A percentile compares a stretch with the other conserved stretches of the same genome.
Conservation (phyloP, 2,329 filamentous ascomycete species). For the Myriangium duriaei region DNA sequence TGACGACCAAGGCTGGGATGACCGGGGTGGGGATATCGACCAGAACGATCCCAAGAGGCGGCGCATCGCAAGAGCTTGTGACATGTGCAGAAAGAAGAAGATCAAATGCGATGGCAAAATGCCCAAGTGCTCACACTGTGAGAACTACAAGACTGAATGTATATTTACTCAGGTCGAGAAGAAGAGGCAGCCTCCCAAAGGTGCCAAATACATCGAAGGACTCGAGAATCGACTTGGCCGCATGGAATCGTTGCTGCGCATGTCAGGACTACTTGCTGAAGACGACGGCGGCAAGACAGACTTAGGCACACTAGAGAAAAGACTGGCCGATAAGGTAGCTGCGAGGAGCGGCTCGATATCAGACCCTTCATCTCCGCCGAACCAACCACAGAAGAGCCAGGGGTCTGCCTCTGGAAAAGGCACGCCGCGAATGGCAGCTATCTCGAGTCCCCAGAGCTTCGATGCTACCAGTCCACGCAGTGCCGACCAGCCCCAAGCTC, state of each 20-base stretch:
- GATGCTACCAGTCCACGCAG: slow-evolving; percentile 27
- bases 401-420: slow-evolving; percentile 25
- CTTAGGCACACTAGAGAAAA: slow-evolving; percentile 75
- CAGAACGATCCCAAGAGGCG: slow-evolving; percentile 65
- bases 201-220: slow-evolving; percentile 95
- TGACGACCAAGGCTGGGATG: slow-evolving; percentile 14
- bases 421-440: slow-evolving; percentile 34
- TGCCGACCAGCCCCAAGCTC: slow-evolving; percentile 22
- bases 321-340: slow-evolving; percentile 40
- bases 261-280: slow-evolving; percentile 76
- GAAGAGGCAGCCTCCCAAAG: slow-evolving; percentile 93
- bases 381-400: slow-evolving; percentile 8
- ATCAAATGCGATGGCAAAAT: slow-evolving; percentile 97
- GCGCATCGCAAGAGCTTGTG: slow-evolving; percentile 81
- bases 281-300: slow-evolving; percentile 79
- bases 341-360: slow-evolving; percentile 10
- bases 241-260: slow-evolving; percentile 81
- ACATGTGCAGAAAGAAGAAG: slow-evolving; percentile 92
- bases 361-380: slow-evolving; percentile 7
- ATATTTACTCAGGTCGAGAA: slow-evolving; percentile 97
- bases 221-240: slow-evolving; percentile 88
- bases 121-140: slow-evolving; percentile 87
- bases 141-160: slow-evolving; percentile 96
- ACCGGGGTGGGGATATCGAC: slow-evolving; percentile 18
- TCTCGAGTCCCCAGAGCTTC: slow-evolving; percentile 38